Base-by-base conservation (phyloP, 495 filamentous ascomycete species). In the Gamarada debralockiae region DNA sequence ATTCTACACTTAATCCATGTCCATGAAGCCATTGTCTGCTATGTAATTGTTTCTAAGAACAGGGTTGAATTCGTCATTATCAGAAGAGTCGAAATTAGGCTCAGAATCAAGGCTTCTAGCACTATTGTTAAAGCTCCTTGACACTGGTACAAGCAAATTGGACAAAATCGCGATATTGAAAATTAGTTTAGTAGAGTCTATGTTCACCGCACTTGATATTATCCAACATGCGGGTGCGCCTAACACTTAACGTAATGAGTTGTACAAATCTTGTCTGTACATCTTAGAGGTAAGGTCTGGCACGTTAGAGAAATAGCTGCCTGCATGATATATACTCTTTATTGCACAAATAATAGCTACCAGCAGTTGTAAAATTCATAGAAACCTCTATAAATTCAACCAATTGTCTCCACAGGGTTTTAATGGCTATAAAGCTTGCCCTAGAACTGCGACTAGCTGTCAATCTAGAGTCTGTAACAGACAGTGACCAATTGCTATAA, bases 251-350 rank as follows among this genome's bases (percentile, higher is more conserved):
- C 61, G 65, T 13, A 63, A 67, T 1, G 69, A 70, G 49, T 72
- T 89, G 10, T 64, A 69, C 44, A 57, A 59, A 33, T 67, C 72
- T 21, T 90, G 22, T 59, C 67, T 9, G 60, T 64, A 34, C 81
- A 89, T 33, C 71, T 92, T 24, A 78, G 76, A n/a, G 91, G 86
- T 56, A 75, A 77, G 2, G 76, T 90, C 14, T 97, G 92, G 93
- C 84, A 89, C 58, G 84, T 97, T 18, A 78, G 93, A 49, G 91
- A 96, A 62, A 91, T 96, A 55, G 89, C 92, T 13, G 91, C 92
- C 4, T 80, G 87, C 36, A 87, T 92, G 7, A 76, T 89, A 53
- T 82, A 81, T 45, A 80, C 79, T n/a, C 73, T 92, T 37, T 87
- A 31, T 65, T 80, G 3, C 65, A 72, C 12, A 52, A 67, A 4